Conservation (phyloP, 2,329 filamentous ascomycete genomes). For the Epichloe gansuensis region DNA sequence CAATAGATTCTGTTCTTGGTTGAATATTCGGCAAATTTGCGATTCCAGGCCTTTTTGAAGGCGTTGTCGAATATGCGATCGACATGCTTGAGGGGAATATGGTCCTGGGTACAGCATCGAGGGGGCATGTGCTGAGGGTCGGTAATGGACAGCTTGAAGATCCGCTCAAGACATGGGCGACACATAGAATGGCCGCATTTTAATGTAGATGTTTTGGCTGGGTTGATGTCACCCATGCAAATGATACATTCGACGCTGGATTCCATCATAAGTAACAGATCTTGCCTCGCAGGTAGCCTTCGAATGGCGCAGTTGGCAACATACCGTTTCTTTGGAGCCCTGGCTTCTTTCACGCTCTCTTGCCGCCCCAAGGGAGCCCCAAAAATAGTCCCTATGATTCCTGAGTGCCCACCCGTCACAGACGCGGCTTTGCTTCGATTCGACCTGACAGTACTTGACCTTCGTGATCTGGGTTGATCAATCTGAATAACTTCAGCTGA, state of each 20-base stretch:
- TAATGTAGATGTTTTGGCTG: conserved; percentile 54
- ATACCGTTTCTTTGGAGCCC: conserved; percentile 8
- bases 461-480: conserved; percentile 7
- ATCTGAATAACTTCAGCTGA: conserved; percentile 10
- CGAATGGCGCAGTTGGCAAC: neutral
- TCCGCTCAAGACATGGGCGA: conserved; percentile 58
- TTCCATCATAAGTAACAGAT: conserved; percentile 7
- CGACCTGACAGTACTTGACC: conserved; percentile 9
- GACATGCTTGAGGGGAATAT: conserved; percentile 65
- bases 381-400: conserved; percentile 17
- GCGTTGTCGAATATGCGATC: conserved; percentile 59
- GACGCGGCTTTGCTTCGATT: conserved; percentile 10
- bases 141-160: conserved; percentile 63
- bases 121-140: conserved; percentile 79
- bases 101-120: conserved; percentile 60
- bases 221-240: conserved; percentile 57
- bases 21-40: conserved; percentile 65
- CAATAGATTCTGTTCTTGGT: conserved; percentile 69
- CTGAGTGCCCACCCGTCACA: conserved; percentile 10
- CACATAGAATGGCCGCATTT: conserved; percentile 77
- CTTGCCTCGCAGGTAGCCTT: neutral
- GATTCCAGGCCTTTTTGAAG: conserved; percentile 73
- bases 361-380: conserved; percentile 14
- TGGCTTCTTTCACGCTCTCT: conserved; percentile 11
- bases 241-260: conserved; percentile 57